A percentile compares a stretch with the other conserved stretches of the same genome.
phyloP scores from a whole-genome alignment of 306 rosid genomes.

The Cicer judaicum region DNA sequence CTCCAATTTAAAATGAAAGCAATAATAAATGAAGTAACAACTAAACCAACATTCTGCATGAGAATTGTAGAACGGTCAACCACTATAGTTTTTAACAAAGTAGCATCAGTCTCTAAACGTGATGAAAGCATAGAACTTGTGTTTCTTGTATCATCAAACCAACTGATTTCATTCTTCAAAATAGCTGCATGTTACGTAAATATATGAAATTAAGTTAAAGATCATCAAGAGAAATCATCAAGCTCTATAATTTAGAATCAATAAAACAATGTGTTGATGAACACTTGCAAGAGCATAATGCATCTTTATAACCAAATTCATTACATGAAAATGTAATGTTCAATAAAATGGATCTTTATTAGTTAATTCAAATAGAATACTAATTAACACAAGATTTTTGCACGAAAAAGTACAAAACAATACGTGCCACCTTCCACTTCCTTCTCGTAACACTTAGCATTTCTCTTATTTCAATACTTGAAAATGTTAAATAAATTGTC shows the following conservation, averaged over 20 bases:
- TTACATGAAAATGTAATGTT: too few relatives aligned
- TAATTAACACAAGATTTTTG: too few relatives aligned
- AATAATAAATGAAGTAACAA: slow-evolving; percentile 72
- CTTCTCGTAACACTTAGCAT: too few relatives aligned
- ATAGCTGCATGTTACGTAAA: slow-evolving; percentile 59
- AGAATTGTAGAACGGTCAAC: slow-evolving; percentile 87
- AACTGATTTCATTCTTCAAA: slow-evolving; percentile 84
- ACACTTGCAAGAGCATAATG: too few relatives aligned
- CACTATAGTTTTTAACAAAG: slow-evolving; percentile 71
- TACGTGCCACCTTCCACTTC: too few relatives aligned
- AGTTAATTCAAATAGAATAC: too few relatives aligned
- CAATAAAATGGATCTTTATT: too few relatives aligned
- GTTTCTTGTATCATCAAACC: slow-evolving; percentile 86
- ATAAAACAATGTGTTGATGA: background rate
- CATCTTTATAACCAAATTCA: too few relatives aligned
- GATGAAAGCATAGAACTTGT: slow-evolving; percentile 89
- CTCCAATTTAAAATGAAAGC: slow-evolving; percentile 90
- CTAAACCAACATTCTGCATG: slow-evolving; percentile 76
- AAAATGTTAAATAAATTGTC: too few relatives aligned
- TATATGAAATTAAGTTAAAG: slow-evolving; percentile 20
- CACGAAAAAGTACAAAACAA: too few relatives aligned
- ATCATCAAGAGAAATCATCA: background rate
- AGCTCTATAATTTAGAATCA: background rate
- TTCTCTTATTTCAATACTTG: too few relatives aligned
- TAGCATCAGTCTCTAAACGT: slow-evolving; percentile 82